These are phyloP conservation scores for Thinopyrum elongatum DNA, from an alignment of 176 grass and related monocot genomes.

Conservation along the genomic window DNA sequence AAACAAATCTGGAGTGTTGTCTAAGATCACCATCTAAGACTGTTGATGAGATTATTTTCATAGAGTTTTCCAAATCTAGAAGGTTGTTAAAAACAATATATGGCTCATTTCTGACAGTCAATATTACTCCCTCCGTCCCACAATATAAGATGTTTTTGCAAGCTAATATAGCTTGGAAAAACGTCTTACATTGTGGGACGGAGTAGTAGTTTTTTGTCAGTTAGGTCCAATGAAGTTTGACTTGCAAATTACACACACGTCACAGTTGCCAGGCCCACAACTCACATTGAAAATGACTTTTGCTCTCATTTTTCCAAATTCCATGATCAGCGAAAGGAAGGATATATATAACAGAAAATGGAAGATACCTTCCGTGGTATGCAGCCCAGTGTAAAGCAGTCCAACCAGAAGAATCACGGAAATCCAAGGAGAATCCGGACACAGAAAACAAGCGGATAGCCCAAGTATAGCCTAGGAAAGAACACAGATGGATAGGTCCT, in stretches of 20 bases:
- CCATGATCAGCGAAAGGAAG: constrained; percentile 16
- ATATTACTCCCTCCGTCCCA: too few species aligned
- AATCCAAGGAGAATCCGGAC: constrained; percentile 91
- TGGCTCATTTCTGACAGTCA: neutral
- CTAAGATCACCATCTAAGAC: constrained; percentile 9
- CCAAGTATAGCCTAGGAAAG: constrained; percentile 90
- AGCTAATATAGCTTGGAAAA: too few species aligned
- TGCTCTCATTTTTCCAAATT: constrained; percentile 1
- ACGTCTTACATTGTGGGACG: too few species aligned
- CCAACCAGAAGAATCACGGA: constrained; percentile 94
- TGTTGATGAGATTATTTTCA: neutral
- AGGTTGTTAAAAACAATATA: constrained; percentile 30
- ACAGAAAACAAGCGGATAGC: constrained; percentile 68
- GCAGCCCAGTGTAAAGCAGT: constrained; percentile 95
- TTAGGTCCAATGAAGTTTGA: constrained; percentile 12
- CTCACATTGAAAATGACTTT: neutral
- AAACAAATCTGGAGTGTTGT: neutral
- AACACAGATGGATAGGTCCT: constrained; percentile 94
- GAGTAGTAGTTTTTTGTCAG: constrained; percentile 3
- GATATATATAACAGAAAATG: constrained; percentile 23
- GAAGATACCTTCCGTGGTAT: constrained; percentile 66
- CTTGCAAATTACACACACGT: constrained; percentile 10
- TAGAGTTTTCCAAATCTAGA: neutral
- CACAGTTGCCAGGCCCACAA: neutral
- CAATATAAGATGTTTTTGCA: too few species aligned